phyloP scores from a whole-genome alignment of 2,329 filamentous ascomycete species.

The Clonostachys sp. region DNA sequence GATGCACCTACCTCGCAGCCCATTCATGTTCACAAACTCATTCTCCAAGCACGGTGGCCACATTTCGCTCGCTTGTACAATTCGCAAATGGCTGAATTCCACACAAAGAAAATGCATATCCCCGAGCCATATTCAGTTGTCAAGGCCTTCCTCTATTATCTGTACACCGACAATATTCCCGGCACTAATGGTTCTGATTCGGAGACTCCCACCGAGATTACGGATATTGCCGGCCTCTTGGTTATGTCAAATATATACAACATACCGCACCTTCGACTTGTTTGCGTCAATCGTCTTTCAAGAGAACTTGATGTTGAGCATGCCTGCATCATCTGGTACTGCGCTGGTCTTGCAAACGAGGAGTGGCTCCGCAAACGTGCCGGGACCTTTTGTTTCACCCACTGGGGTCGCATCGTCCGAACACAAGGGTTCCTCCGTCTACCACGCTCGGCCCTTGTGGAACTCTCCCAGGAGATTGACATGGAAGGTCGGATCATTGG shows the following conservation, averaged over 20 bases:
- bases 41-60: slow-evolving; percentile 91
- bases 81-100: slow-evolving; percentile 95
- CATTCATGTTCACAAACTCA: slow-evolving; percentile 93
- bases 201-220: slow-evolving; percentile 71
- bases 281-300: slow-evolving; percentile 86
- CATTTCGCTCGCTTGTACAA: slow-evolving; percentile 91
- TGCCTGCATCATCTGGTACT: slow-evolving; percentile 94
- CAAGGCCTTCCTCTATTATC: slow-evolving; percentile 89
- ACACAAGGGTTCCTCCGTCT: slow-evolving; percentile 82
- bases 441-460: slow-evolving; percentile 74
- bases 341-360: slow-evolving; percentile 82
- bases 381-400: slow-evolving; percentile 81
- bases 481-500: slow-evolving; percentile 87
- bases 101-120: slow-evolving; percentile 96
- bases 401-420: slow-evolving; percentile 92
- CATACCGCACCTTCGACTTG: slow-evolving; percentile 83
- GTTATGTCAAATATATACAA: slow-evolving; percentile 99
- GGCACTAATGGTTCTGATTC: slow-evolving; percentile 45
- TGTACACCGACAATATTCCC: slow-evolving; percentile 92
- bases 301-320: slow-evolving; percentile 92
- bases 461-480: slow-evolving; percentile 90
- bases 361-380: slow-evolving; percentile 90
- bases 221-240: slow-evolving; percentile 86
- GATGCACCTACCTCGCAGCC: slow-evolving; percentile 68
- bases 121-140: slow-evolving; percentile 94